Evolutionary conservation across 1,284 basidiomycete genomes (phyloP).

Genomic region (Fomitiporia mediterranea): DNA sequence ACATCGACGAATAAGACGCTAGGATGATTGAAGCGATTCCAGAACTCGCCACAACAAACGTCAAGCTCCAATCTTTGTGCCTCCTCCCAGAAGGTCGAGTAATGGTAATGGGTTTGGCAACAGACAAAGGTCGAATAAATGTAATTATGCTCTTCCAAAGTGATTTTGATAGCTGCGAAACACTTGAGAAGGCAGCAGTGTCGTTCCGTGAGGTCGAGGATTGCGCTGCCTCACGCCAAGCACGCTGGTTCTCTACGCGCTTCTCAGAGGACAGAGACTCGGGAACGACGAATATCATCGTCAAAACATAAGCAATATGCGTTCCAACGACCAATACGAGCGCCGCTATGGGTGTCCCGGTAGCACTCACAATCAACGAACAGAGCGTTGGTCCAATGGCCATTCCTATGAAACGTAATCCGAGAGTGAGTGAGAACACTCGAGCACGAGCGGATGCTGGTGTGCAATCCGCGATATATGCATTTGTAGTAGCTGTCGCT

Average conservation of each 20-base stretch:
- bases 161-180: not conserved
- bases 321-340: constrained; percentile 60
- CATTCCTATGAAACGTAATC: constrained; percentile 61
- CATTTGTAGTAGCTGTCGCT: constrained; percentile 48
- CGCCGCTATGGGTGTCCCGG: constrained; percentile 56
- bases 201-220: not conserved
- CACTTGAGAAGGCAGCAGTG: not conserved
- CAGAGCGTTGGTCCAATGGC: constrained; percentile 73
- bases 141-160: not conserved
- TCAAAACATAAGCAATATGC: constrained; percentile 45
- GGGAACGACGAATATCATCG: constrained; percentile 62
- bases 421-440: constrained; percentile 58
- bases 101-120: constrained; percentile 9
- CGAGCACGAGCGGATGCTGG: constrained; percentile 49
- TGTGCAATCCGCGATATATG: constrained; percentile 61
- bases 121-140: constrained; percentile 12
- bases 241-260: constrained; percentile 23
- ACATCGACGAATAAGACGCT: constrained; percentile 57
- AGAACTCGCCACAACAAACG: constrained; percentile 50
- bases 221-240: constrained; percentile 31
- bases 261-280: constrained; percentile 57
- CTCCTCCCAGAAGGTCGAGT: constrained; percentile 5
- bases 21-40: constrained; percentile 51
- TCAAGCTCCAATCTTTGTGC: constrained; percentile 65
- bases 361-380: constrained; percentile 55